Base-by-base conservation (phyloP, 179 eudicot species). In the Corrigiola litoralis region DNA sequence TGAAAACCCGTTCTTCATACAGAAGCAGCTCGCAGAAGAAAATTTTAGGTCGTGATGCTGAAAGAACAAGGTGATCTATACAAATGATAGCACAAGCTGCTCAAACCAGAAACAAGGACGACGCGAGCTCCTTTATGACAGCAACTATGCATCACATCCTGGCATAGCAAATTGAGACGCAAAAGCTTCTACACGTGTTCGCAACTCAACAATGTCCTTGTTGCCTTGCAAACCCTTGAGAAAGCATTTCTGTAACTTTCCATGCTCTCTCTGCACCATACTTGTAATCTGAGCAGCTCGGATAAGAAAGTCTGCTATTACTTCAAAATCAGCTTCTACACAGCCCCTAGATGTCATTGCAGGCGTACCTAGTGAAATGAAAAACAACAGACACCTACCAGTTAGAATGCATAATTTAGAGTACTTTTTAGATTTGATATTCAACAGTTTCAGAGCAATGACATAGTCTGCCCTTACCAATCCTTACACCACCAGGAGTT, bases 261-360 rank as follows among this genome's bases (percentile, higher is more conserved):
- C 98, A 63, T 89, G 95, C 52, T 86, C 89, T 75, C 84, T 79
- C 67, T 80, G 90, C 56, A 87, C 79, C 20, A 72, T 61, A 55
- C 77, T 66, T 0, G 94, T 73, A 54, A 89, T 87, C 44, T 85
- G 84, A 38, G 82, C 95, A 50, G 91, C 95, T 74, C 78, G 71
- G 20, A 78, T 67, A n/a, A 89, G 87, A 75, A 85, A 87, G 46
- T 87, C 96, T 0, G 89, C 94, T 38, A 89, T 80, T 6, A 77
- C 65, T 78, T 87, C 96, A 53, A 87, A 89, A 77, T 89, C 94
- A 10, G 82, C 45, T 77, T 89, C 96, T 16, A 85, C 61, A 61
- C 95, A 81, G 27, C 96, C 95, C 79, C 91, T 78, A 7, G 91
- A 80, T 41, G 96, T 87, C 91, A 89, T 87, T 24, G 96, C 96